phyloP scores from a whole-genome alignment of 768 basidiomycete species.

The Trichaptum fuscoviolaceum region DNA sequence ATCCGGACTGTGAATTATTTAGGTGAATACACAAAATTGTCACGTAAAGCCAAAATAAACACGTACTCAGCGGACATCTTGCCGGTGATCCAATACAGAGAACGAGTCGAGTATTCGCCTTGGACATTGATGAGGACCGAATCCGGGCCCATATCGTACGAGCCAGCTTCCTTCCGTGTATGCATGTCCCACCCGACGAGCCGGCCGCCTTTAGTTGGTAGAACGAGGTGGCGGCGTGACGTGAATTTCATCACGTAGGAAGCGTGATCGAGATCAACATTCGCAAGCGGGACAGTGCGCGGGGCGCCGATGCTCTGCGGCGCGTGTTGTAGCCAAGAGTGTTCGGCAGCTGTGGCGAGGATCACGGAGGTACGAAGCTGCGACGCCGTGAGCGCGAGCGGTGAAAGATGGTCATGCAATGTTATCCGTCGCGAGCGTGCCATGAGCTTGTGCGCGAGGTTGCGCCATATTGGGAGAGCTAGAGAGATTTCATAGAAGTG shows the following conservation, averaged over 20 bases:
- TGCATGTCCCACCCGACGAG: background rate
- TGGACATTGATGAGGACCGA: background rate
- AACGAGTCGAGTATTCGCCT: background rate
- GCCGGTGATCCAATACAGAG: background rate
- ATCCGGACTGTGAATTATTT: background rate
- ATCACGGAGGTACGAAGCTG: background rate
- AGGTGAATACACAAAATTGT: background rate
- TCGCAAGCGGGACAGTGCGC: background rate
- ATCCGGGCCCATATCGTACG: background rate
- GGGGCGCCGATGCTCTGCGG: background rate
- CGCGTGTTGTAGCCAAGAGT: background rate
- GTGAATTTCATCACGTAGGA: background rate
- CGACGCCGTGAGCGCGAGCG: background rate
- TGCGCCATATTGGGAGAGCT: background rate
- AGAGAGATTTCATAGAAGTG: background rate
- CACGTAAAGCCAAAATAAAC: background rate
- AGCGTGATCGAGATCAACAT: background rate
- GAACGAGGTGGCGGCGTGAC: background rate
- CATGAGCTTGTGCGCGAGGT: background rate
- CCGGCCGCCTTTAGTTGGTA: background rate
- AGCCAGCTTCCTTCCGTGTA: background rate
- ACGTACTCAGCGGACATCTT: background rate
- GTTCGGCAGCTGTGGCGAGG: background rate
- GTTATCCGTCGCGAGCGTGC: background rate
- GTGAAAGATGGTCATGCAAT: background rate